These are phyloP conservation scores for Polygonum aviculare DNA, from an alignment of 148 eudicot species.

Conservation along the genomic window DNA sequence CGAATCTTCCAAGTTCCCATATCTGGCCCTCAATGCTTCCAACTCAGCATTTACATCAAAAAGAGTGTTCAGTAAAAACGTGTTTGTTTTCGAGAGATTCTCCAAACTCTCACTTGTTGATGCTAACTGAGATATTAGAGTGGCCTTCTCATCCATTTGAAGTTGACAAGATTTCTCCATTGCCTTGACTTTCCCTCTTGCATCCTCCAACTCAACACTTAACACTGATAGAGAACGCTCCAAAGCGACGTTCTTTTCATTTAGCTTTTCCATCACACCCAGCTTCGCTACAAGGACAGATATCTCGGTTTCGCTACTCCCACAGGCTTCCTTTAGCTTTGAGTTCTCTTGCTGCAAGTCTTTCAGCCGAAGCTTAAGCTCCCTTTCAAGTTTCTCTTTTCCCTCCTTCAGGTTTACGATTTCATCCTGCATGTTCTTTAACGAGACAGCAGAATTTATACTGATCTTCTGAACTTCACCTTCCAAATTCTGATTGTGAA, in stretches of 20 bases:
- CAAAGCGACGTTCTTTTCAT: constrained; percentile 57
- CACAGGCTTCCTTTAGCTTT: constrained; percentile 41
- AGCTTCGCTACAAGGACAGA: constrained; percentile 53
- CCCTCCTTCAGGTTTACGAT: constrained; percentile 42
- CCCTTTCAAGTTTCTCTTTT: constrained; percentile 52
- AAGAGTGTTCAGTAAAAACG: constrained; percentile 58
- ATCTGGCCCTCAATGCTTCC: constrained; percentile 53
- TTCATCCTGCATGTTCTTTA: constrained; percentile 52
- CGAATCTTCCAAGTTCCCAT: constrained; percentile 61
- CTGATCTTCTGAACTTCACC: constrained; percentile 44
- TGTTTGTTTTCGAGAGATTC: constrained; percentile 58
- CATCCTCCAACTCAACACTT: constrained; percentile 59
- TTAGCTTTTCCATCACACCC: constrained; percentile 57
- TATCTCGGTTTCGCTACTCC: constrained; percentile 44
- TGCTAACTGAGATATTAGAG: constrained; percentile 47
- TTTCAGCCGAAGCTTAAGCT: constrained; percentile 60
- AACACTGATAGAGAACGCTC: constrained; percentile 67
- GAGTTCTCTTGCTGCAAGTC: constrained; percentile 59
- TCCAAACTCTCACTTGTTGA: constrained; percentile 58
- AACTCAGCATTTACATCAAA: constrained; percentile 59
- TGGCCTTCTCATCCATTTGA: constrained; percentile 51
- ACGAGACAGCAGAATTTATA: constrained; percentile 40
- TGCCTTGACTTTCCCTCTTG: constrained; percentile 53
- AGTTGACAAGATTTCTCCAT: constrained; percentile 54
- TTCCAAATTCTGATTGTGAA: constrained; percentile 38